These are phyloP conservation scores for Termitomyces sp. DNA, from an alignment of 1,284 basidiomycete genomes.

Conservation along the genomic window DNA sequence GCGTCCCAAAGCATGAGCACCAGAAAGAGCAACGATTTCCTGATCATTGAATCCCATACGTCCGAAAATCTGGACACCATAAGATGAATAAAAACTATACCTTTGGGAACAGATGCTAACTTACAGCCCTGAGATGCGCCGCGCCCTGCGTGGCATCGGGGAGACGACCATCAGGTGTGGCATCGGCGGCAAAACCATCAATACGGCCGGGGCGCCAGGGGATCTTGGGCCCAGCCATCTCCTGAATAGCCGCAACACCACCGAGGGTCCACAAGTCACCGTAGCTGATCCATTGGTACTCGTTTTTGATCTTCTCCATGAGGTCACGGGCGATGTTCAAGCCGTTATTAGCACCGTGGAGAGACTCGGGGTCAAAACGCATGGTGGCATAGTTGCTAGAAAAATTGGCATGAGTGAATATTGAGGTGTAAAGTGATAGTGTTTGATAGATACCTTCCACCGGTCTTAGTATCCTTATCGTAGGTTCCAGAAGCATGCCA, in stretches of 20 bases:
- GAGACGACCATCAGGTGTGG: conserved; percentile 90
- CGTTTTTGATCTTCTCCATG: conserved; percentile 85
- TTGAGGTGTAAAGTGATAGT: background rate
- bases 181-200: conserved; percentile 73
- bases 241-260: conserved; percentile 81
- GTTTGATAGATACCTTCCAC: conserved; percentile 61
- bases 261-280: conserved; percentile 93
- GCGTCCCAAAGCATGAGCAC: conserved; percentile 93
- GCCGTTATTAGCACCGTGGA: conserved; percentile 87
- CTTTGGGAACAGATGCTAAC: conserved; percentile 19
- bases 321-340: conserved; percentile 77
- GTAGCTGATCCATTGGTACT: conserved; percentile 89
- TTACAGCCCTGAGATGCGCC: conserved; percentile 78
- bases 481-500: conserved; percentile 94
- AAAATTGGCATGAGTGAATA: background rate
- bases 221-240: conserved; percentile 79
- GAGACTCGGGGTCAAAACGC: conserved; percentile 85
- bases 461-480: conserved; percentile 81
- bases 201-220: conserved; percentile 88
- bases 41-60: conserved; percentile 98
- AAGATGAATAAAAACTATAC: background rate
- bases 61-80: conserved; percentile 68
- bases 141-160: conserved; percentile 85
- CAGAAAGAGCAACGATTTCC: conserved; percentile 92
- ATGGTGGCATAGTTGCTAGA: conserved; percentile 90